Evolutionary conservation across 2,329 filamentous ascomycete genomes (phyloP).

Genomic region (Monosporascus sp.): DNA sequence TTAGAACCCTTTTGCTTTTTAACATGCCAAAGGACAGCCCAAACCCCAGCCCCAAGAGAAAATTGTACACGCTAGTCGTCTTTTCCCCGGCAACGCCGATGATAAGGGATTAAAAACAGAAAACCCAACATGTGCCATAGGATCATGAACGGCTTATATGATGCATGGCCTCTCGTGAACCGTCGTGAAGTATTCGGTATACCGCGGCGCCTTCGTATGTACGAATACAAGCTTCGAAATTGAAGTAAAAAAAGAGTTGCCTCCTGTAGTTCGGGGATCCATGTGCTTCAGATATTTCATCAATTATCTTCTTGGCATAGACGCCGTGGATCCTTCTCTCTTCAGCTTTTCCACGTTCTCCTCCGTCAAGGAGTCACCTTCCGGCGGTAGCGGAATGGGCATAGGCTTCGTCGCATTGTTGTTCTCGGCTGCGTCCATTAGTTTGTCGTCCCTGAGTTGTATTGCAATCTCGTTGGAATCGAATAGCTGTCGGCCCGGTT

Average conservation of each 20-base stretch:
- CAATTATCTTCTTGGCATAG: conserved; percentile 2
- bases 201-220: background rate
- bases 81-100: background rate
- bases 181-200: background rate
- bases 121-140: background rate
- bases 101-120: background rate
- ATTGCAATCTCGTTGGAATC: conserved; percentile 32
- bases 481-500: conserved; percentile 22
- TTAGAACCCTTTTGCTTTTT: no score
- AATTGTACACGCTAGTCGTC: no score
- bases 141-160: background rate
- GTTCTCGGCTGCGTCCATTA: conserved; percentile 40
- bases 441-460: conserved; percentile 40
- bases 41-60: no score
- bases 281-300: background rate
- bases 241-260: background rate
- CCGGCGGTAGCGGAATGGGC: conserved; percentile 18
- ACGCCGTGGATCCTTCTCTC: conserved; percentile 18
- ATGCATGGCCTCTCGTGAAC: background rate
- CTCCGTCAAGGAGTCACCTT: conserved; percentile 44
- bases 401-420: conserved; percentile 17
- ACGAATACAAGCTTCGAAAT: no score
- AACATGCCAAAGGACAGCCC: no score
- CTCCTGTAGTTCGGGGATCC: background rate
- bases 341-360: conserved; percentile 47